phyloP scores from a whole-genome alignment of 2,329 filamentous ascomycete genomes.

The Aspergillus neoniger region DNA sequence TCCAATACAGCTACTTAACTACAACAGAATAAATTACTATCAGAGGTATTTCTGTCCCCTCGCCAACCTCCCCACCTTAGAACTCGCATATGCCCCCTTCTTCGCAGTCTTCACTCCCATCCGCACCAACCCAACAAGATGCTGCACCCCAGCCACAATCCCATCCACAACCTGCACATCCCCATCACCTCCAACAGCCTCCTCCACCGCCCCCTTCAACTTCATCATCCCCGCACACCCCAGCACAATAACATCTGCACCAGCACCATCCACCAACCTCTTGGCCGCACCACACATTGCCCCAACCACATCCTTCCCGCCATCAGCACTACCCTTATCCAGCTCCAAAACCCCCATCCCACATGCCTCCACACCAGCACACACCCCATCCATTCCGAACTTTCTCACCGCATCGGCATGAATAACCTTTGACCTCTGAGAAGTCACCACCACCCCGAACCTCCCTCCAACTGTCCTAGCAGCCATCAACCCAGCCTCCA shows the following conservation, averaged over 20 bases:
- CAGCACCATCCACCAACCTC: constrained; percentile 40
- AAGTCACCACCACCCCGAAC: constrained; percentile 50
- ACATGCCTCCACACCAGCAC: constrained; percentile 46
- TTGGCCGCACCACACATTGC: constrained; percentile 42
- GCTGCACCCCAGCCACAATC: constrained; percentile 45
- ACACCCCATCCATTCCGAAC: constrained; percentile 48
- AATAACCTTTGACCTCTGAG: constrained; percentile 42
- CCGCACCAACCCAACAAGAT: constrained; percentile 28
- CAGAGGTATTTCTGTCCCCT: constrained; percentile 35
- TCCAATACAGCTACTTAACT: too few species aligned
- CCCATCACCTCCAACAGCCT: constrained; percentile 47
- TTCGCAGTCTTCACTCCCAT: constrained; percentile 34
- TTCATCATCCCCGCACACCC: constrained; percentile 55
- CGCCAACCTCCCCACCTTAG: constrained; percentile 25
- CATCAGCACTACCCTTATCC: constrained; percentile 27
- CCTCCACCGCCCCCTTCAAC: constrained; percentile 49
- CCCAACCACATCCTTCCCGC: constrained; percentile 6
- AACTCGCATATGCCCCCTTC: constrained; percentile 32
- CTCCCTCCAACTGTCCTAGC: constrained; percentile 52
- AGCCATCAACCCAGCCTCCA: constrained; percentile 54
- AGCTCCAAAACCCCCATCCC: constrained; percentile 50
- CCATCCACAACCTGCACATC: constrained; percentile 54
- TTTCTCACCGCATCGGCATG: constrained; percentile 43
- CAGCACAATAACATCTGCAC: constrained; percentile 47
- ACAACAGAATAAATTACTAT: background rate